Base-by-base conservation (phyloP, 441 rosid genomes). In the Brassica hybrid region DNA sequence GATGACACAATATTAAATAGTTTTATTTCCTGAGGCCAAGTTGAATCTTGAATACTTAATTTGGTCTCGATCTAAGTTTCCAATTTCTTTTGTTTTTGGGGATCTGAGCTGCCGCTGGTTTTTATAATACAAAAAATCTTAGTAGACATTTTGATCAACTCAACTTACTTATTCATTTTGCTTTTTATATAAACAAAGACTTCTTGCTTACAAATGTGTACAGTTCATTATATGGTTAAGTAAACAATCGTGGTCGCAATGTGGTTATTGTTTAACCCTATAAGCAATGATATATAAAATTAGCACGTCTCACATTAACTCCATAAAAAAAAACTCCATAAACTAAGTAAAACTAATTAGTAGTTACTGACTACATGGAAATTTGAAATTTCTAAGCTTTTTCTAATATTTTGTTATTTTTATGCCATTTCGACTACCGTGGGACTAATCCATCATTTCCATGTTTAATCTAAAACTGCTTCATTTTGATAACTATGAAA, bases 151-250 rank as follows among this genome's bases (percentile, higher is more conserved):
- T 60, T 58, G 67, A 69, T 84, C 59, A 71, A 66, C 66, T 79
- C 78, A 81, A 60, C 77, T 45, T 74, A 78, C 83, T 84, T 80
- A 76, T 76, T 76, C 71, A 73, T 74, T 21, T 70, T 64, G 65
- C 54, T 71, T 59, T 65, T 32, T 18, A 34, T 75, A 62, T 76
- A 60, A 76, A 80, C 41, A 14, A 74, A 69, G 79, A 79, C 75
- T 74, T 36, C 14, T 18, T 36, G 48, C 11, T 36, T 36, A 54
- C 54, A 27, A 30, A 43, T 68, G 18, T 63, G 36, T 48, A 69
- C 72, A 79, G 68, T 43, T 56, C 79, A 79, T 69, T 43, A 69
- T 78, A 69, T 45, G 65, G 82, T 65, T 74, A 80, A 83, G 82
- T 65, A 72, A 73, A 79, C 77, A 73, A 75, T 73, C 78, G 70